Percentiles rank a stretch among this genome's conserved stretches.
Conservation (phyloP, 2,329 filamentous ascomycete species). For the Aspergillus texensis region DNA sequence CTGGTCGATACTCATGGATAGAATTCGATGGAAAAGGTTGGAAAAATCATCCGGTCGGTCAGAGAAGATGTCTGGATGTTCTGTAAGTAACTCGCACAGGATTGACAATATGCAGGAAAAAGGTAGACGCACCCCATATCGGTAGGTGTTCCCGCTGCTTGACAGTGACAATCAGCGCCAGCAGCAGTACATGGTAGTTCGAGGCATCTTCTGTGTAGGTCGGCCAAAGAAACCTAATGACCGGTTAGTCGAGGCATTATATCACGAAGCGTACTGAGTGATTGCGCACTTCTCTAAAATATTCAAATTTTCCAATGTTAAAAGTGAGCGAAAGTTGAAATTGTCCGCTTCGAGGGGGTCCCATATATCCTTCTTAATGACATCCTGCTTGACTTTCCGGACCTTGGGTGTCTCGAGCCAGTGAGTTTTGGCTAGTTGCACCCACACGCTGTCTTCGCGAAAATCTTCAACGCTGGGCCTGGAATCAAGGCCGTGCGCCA, state of each 20-base stretch:
- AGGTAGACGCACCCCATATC: constrained; percentile 71
- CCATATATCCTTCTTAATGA: constrained; percentile 88
- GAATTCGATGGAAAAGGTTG: constrained; percentile 80
- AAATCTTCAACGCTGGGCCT: constrained; percentile 47
- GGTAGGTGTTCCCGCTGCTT: constrained; percentile 86
- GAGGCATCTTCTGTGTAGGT: constrained; percentile 86
- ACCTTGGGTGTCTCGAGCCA: constrained; percentile 76
- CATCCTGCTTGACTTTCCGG: constrained; percentile 76
- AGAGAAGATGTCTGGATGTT: constrained; percentile 67
- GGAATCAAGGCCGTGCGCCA: constrained; percentile 58
- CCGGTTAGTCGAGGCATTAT: constrained; percentile 22
- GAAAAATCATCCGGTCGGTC: constrained; percentile 82
- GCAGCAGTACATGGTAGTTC: constrained; percentile 86
- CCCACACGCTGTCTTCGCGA: constrained; percentile 52
- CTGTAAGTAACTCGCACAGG: constrained; percentile 32
- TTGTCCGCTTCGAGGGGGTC: constrained; percentile 79
- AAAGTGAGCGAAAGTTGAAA: constrained; percentile 75
- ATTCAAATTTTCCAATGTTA: constrained; percentile 87
- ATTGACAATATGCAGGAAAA: not conserved
- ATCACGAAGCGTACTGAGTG: not conserved
- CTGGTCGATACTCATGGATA: constrained; percentile 80
- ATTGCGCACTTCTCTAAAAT: constrained; percentile 72
- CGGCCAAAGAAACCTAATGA: constrained; percentile 85
- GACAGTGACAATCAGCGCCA: constrained; percentile 82
- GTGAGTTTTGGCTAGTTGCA: constrained; percentile 75